A percentile compares a stretch with the other conserved stretches of the same genome.
These are phyloP conservation scores for Clonostachys sp. DNA, from an alignment of 2,329 filamentous ascomycete genomes.

Conservation along the genomic window DNA sequence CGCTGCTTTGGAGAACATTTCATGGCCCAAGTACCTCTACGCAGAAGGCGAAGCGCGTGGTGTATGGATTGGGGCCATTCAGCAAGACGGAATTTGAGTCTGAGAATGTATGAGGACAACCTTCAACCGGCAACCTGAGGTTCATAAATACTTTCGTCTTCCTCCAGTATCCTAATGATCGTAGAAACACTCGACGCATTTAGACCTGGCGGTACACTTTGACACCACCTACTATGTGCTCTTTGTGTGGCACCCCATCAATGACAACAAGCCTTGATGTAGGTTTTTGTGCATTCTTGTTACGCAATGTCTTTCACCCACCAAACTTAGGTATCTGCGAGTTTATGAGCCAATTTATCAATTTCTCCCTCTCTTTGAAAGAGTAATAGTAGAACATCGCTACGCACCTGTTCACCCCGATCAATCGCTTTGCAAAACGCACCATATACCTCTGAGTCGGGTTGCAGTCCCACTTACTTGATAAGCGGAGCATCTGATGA, in stretches of 20 bases:
- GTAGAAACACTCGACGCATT: neutral
- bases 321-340: neutral
- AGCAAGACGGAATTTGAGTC: too few relatives aligned
- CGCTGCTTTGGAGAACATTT: too few relatives aligned
- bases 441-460: neutral
- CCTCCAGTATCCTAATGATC: neutral
- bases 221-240: neutral
- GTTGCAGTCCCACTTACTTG: neutral
- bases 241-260: neutral
- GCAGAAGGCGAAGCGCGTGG: too few relatives aligned
- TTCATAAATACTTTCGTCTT: too few relatives aligned
- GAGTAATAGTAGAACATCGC: neutral
- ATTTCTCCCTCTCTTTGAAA: neutral
- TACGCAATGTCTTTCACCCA: neutral
- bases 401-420: neutral
- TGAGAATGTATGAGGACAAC: too few relatives aligned
- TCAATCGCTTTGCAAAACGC: neutral
- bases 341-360: neutral
- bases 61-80: too few relatives aligned
- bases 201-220: neutral
- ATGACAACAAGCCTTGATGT: neutral
- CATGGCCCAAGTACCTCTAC: too few relatives aligned
- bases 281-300: neutral
- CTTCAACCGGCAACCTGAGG: too few relatives aligned
- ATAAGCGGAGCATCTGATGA: neutral